Evolutionary conservation across 2,329 filamentous ascomycete species (phyloP), one percentile per base, ranked within the genome.

Genomic region (Stachybotrys chartarum): DNA sequence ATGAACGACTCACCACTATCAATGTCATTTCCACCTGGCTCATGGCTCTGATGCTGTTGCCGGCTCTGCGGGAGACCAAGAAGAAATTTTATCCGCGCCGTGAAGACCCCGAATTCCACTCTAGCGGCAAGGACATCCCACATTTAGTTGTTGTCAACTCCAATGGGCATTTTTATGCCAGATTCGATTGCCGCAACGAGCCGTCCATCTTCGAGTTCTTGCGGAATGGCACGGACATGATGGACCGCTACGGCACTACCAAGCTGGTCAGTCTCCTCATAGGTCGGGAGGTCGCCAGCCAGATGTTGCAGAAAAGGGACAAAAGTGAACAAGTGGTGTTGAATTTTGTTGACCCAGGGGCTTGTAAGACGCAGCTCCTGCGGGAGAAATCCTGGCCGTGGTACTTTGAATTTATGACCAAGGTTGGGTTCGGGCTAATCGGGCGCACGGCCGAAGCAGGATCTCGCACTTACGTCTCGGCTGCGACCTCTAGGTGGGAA

Each of bases 11-110:
- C 1, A 44, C 54, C 12, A 59, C 53, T 4, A 42, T 59, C 52
- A 59, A 59, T 39, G 52, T 58, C 14, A 55, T 59, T 17, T 54
- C 52, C 7, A 57, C 52, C 1, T 49, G 55, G n/a, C 54, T 59
- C 12, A 49, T 59, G 12, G 54, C 47, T 17, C 48, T 58, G n/a
- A 18, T 55, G 3, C 46, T 58, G 1, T 52, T 55, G 5, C 57
- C 56, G 0, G 17, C 32, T 7, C 35, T 59, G 51, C 54, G 52
- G 2, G 14, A n/a, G 24, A 48, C 39, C 17, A 39, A 30, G 12
- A 10, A 14, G 24, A 51, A 32, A 6, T 51, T 32, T 12, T 51
- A 51, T 32, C 5, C 30, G 1, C 7, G 32, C 10, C 3, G 10
- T 14, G 45, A n/a, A 17, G 18, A 10, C 11, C 45, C 45, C 7